phyloP scores from a whole-genome alignment of 2,329 filamentous ascomycete species.

The Colletotrichum higginsianum region DNA sequence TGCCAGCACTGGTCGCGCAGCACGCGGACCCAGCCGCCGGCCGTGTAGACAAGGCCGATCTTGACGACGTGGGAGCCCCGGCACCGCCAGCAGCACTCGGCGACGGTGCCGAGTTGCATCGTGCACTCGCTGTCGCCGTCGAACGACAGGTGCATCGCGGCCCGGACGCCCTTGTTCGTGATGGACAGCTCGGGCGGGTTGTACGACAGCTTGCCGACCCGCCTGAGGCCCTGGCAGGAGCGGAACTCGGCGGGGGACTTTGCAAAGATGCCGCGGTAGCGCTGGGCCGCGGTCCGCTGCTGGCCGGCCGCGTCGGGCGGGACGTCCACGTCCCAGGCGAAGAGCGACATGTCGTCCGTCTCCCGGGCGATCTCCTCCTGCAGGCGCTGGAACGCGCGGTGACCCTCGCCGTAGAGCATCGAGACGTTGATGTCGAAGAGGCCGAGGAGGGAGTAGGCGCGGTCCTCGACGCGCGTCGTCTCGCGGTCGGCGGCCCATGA shows the following conservation, averaged over 20 bases:
- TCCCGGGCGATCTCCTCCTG: constrained; percentile 29
- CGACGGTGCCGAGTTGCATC: background rate
- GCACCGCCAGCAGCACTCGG: background rate
- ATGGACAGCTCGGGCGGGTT: constrained; percentile 4
- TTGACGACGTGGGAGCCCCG: background rate
- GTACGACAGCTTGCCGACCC: background rate
- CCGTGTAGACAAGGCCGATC: background rate
- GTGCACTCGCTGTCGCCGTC: background rate
- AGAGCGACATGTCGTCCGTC: constrained; percentile 17
- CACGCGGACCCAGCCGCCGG: constrained; percentile 9
- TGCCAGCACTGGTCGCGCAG: background rate
- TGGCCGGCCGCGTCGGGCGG: background rate
- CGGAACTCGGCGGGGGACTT: constrained; percentile 11
- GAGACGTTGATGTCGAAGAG: constrained; percentile 49
- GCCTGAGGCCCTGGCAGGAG: no score
- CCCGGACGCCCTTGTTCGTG: constrained; percentile 23
- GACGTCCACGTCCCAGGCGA: constrained; percentile 17
- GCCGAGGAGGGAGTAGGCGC: constrained; percentile 48
- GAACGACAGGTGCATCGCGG: background rate
- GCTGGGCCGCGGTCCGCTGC: background rate
- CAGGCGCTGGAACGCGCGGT: constrained; percentile 45
- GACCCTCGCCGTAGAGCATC: constrained; percentile 49
- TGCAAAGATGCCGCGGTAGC: constrained; percentile 17
- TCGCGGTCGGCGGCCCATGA: constrained; percentile 47
- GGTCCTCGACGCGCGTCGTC: constrained; percentile 46